These are phyloP conservation scores for Acacia pycnantha DNA, from an alignment of 331 rosid genomes.

Conservation along the genomic window DNA sequence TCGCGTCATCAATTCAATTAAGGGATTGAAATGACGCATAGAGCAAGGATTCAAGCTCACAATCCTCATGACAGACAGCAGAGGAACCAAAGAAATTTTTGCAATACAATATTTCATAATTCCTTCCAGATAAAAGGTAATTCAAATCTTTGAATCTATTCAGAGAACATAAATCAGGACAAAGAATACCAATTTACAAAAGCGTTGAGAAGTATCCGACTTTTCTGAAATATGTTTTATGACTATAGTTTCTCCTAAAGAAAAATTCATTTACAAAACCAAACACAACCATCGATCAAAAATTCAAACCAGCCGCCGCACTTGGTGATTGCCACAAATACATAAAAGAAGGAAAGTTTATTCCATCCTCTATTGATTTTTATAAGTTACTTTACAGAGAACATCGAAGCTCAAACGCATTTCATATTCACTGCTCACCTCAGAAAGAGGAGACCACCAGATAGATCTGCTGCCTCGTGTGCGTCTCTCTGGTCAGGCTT, in stretches of 20 bases:
- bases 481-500: not conserved
- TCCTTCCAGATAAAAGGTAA: not conserved
- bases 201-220: not conserved
- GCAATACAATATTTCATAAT: not conserved
- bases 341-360: not conserved
- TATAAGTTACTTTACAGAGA: not conserved
- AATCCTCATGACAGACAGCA: not conserved
- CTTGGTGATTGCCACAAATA: not conserved
- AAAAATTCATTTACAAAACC: not conserved
- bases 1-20: not conserved
- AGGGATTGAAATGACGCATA: not conserved
- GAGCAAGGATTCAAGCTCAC: not conserved
- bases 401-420: not conserved
- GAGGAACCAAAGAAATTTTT: not conserved
- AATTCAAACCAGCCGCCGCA: not conserved
- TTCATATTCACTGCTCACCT: conserved; percentile 30
- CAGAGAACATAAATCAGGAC: not conserved
- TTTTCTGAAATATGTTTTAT: not conserved
- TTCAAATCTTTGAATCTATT: conserved; percentile 1
- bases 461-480: conserved; percentile 31
- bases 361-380: not conserved
- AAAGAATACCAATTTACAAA: not conserved
- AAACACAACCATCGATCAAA: conserved; percentile 1
- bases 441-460: conserved; percentile 22
- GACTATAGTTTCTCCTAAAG: not conserved